Base-by-base conservation (phyloP, 2,329 filamentous ascomycete species). In the Ambrosiella xylebori region DNA sequence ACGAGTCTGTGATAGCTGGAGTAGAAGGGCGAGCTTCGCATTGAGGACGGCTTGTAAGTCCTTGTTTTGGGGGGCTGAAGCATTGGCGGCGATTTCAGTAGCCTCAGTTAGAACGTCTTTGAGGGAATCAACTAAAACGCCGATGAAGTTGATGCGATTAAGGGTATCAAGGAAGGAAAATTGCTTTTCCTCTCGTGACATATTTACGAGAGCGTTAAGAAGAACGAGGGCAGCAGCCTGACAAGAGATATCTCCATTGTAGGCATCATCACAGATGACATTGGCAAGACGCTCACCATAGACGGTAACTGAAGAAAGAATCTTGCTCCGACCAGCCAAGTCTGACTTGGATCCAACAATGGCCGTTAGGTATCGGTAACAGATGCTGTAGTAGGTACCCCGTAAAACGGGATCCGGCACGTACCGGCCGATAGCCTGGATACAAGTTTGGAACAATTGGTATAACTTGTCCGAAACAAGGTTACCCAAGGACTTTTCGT, bases 231-330 rank as follows among this genome's bases (percentile, higher is more conserved):
- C 89, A 0, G 91, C 85, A 2, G 94, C 82, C 66, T 94, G 86
- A 68, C 88, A 94, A 11, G 77, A 79, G 41, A 86, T 79, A 65
- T 91, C 85, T 44, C 89, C 88, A 60, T 85, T 83, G 68, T 90
- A 91, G 17, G 89, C 90, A 71, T 98, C 93, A 65, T 98, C 93
- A 66, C 90, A 96, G 49, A 96, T 76, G 35, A 88, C 82, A 64
- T 91, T 88, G 61, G 97, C 78, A 44, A 97, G 75, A 57, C 86
- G 79, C 65, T 88, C 86, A 44, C 93, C 90, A 50, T 78, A 79
- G 11, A 75, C 68, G 54, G 75, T 73, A 45, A 88, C 82, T 3
- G 84, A 81, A 68, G 87, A 88, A 63, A 94, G 77, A 1, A 86
- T 84, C 66, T 86, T 78, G 36, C 71, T 69, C 15, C 76, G 73